These are phyloP conservation scores for Pestalotiopsis sp. DNA, from an alignment of 2,329 filamentous ascomycete species.

Conservation along the genomic window DNA sequence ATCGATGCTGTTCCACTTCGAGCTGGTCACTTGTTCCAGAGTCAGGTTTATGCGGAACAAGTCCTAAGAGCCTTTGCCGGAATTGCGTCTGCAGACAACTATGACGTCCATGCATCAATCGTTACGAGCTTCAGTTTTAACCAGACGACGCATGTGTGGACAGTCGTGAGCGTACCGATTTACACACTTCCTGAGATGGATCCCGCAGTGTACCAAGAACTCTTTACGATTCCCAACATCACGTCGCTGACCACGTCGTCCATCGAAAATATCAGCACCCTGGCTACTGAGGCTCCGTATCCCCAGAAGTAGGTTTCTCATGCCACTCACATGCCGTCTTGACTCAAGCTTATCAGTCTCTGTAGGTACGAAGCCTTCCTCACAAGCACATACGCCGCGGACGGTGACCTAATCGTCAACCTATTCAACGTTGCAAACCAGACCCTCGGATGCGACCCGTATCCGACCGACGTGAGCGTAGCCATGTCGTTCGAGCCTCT, in stretches of 20 bases:
- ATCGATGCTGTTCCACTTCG: constrained; percentile 13
- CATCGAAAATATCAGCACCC: constrained; percentile 13
- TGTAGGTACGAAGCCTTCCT: neutral
- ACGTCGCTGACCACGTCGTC: constrained; percentile 7
- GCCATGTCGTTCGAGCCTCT: constrained; percentile 17
- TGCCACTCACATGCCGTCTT: neutral
- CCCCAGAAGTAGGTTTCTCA: constrained; percentile 12
- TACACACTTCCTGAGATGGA: constrained; percentile 15
- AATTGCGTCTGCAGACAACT: constrained; percentile 16
- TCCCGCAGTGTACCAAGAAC: constrained; percentile 12
- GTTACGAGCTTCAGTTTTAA: constrained; percentile 14
- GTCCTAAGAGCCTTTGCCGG: constrained; percentile 15
- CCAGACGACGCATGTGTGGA: constrained; percentile 12
- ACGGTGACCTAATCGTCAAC: neutral
- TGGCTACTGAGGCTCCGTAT: constrained; percentile 12
- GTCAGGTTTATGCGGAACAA: constrained; percentile 7
- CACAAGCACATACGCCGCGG: constrained; percentile 2
- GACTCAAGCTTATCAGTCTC: neutral
- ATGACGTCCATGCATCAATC: constrained; percentile 16
- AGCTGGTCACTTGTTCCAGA: constrained; percentile 15
- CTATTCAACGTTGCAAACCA: constrained; percentile 1
- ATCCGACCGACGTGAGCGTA: constrained; percentile 7
- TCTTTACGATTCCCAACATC: constrained; percentile 17
- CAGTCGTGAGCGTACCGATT: constrained; percentile 12
- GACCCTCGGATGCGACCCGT: neutral